Conservation (phyloP, 2,329 filamentous ascomycete genomes). For the Clonostachys chloroleuca region DNA sequence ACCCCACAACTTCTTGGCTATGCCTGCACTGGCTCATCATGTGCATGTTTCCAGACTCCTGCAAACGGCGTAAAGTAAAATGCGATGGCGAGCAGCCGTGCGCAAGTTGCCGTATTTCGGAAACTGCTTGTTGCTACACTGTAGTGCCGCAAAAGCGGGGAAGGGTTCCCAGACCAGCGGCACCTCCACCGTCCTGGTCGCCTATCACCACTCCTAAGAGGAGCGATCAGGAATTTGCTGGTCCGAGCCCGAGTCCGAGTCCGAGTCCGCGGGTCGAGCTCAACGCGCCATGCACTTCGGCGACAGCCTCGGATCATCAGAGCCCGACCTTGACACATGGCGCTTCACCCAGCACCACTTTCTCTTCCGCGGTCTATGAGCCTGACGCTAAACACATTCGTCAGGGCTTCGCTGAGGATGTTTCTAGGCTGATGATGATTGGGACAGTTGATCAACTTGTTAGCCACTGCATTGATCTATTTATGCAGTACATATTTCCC, state of each 20-base stretch:
- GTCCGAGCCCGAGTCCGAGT: background rate
- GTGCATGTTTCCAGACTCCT: background rate
- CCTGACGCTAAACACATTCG: background rate
- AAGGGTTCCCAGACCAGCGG: too few relatives aligned
- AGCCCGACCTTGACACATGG: background rate
- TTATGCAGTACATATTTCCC: constrained; percentile 5
- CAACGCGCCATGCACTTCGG: background rate
- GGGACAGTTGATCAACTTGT: background rate
- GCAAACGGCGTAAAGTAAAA: constrained; percentile 7
- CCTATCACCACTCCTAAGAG: background rate
- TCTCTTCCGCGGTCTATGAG: background rate
- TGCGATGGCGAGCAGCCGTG: constrained; percentile 5
- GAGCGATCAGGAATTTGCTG: background rate
- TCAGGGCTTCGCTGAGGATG: background rate
- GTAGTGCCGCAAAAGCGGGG: too few relatives aligned
- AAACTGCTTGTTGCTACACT: constrained; percentile 1
- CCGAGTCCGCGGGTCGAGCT: background rate
- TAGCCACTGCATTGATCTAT: constrained; percentile 4
- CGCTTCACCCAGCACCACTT: too few relatives aligned
- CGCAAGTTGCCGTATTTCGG: constrained; percentile 4
- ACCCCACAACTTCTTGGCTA: too few relatives aligned
- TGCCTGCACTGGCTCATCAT: too few relatives aligned
- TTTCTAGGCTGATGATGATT: background rate
- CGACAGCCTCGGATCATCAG: background rate
- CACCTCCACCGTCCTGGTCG: background rate